Evolutionary conservation across 768 basidiomycete species (phyloP).

Genomic region (Polyporus arcularius): DNA sequence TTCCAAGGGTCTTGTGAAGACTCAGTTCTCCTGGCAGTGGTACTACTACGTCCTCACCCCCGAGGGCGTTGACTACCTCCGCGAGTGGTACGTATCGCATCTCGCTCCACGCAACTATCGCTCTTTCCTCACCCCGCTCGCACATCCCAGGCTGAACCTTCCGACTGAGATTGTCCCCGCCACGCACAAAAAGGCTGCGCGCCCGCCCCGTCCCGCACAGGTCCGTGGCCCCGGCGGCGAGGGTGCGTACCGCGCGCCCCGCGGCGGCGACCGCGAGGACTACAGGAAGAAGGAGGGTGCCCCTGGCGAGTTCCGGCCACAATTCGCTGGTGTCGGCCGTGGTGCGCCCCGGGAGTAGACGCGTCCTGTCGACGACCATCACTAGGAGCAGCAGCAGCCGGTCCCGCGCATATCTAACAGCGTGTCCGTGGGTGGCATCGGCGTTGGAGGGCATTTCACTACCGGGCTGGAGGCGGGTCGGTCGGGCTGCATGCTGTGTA

Average conservation of each 20-base stretch:
- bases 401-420: background rate
- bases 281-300: conserved; percentile 89
- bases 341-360: conserved; percentile 74
- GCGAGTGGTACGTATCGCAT: conserved; percentile 66
- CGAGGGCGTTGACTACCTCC: conserved; percentile 96
- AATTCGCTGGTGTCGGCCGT: conserved; percentile 87
- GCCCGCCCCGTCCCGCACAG: conserved; percentile 80
- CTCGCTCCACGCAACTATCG: background rate
- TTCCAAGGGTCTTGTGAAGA: conserved; percentile 89
- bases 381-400: conserved; percentile 8
- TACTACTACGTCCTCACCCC: conserved; percentile 98
- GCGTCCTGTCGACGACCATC: background rate
- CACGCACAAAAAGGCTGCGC: conserved; percentile 96
- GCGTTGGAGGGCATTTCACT: conserved; percentile 7
- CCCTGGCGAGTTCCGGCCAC: conserved; percentile 86
- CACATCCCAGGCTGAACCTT: conserved; percentile 75
- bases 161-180: conserved; percentile 94
- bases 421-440: conserved; percentile 6
- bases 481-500: conserved; percentile 16
- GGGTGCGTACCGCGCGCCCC: conserved; percentile 87
- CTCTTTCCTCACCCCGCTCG: background rate
- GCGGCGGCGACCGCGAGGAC: conserved; percentile 84
- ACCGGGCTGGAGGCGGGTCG: conserved; percentile 15
- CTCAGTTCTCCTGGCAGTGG: conserved; percentile 99
- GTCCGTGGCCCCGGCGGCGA: conserved; percentile 65